These are phyloP conservation scores for Colletotrichum musicola DNA, from an alignment of 2,329 filamentous ascomycete genomes.

Conservation along the genomic window DNA sequence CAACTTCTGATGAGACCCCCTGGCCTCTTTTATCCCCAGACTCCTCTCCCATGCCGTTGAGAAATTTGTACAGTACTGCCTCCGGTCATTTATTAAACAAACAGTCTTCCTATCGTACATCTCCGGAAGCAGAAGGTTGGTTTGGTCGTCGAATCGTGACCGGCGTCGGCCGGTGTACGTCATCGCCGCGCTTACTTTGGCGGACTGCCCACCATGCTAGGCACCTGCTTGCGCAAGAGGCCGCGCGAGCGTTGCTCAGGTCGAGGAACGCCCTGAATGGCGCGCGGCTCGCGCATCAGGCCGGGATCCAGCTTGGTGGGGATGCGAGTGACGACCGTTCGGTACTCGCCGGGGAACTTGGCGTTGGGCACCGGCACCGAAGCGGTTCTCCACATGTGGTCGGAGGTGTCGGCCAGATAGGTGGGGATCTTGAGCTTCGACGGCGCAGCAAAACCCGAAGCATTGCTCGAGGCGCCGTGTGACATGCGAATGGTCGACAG, in stretches of 20 bases:
- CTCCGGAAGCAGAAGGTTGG: slow-evolving; percentile 26
- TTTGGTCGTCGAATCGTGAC: slow-evolving; percentile 36
- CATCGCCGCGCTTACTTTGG: slow-evolving; percentile 42
- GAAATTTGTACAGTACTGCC: slow-evolving; percentile 38
- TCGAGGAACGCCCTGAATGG: slow-evolving; percentile 87
- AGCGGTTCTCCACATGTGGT: slow-evolving; percentile 83
- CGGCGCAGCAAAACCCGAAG: slow-evolving; percentile 52
- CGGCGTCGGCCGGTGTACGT: slow-evolving; percentile 13
- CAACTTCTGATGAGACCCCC: slow-evolving; percentile 30
- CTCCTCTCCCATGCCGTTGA: slow-evolving; percentile 34
- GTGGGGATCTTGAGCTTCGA: slow-evolving; percentile 59
- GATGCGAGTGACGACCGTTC: slow-evolving; percentile 71
- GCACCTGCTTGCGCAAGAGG: slow-evolving; percentile 69
- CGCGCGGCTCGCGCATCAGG: slow-evolving; percentile 91
- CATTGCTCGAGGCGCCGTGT: slow-evolving; percentile 61
- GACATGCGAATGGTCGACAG: slow-evolving; percentile 71
- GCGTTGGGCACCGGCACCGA: slow-evolving; percentile 71
- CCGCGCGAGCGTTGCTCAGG: slow-evolving; percentile 65
- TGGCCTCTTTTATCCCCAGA: slow-evolving; percentile 31
- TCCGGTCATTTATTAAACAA: slow-evolving; percentile 37
- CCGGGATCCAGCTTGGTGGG: slow-evolving; percentile 87
- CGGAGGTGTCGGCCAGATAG: slow-evolving; percentile 79
- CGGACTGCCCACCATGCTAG: slow-evolving; percentile 59
- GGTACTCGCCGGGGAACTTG: slow-evolving; percentile 74
- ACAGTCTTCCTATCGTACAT: slow-evolving; percentile 38